These are phyloP conservation scores for Cokeromyces recurvatus DNA, from an alignment of 371 early-diverging fungal species.

Conservation along the genomic window DNA sequence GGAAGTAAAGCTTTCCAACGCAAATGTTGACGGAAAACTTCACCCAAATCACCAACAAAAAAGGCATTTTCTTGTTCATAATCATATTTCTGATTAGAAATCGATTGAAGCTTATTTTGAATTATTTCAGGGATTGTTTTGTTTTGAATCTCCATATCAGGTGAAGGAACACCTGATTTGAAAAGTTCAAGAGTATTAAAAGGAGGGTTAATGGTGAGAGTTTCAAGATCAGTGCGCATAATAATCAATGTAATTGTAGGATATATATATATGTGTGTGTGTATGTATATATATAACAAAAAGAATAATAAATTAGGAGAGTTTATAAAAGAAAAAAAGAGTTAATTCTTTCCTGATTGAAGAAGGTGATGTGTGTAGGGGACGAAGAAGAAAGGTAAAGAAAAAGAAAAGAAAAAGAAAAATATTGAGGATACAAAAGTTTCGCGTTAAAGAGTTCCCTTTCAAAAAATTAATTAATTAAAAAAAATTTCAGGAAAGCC, in stretches of 20 bases:
- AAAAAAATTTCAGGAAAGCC: constrained; percentile 56
- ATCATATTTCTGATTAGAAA: constrained; percentile 46
- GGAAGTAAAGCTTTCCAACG: constrained; percentile 83
- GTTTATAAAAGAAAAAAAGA: neutral
- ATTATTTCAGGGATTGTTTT: constrained; percentile 30
- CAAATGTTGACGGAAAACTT: constrained; percentile 78
- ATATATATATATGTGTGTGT: neutral
- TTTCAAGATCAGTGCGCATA: constrained; percentile 37
- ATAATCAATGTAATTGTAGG: constrained; percentile 2
- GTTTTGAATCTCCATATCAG: constrained; percentile 22
- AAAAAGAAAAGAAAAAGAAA: too few relatives aligned
- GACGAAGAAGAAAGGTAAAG: too few relatives aligned
- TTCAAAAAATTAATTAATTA: too few relatives aligned
- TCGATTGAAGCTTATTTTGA: constrained; percentile 30
- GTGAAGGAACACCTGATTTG: constrained; percentile 11
- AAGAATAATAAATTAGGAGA: neutral
- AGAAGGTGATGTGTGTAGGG: too few relatives aligned
- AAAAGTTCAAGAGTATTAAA: constrained; percentile 4
- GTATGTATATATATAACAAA: constrained; percentile 7
- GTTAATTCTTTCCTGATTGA: constrained; percentile 3
- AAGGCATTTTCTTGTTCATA: constrained; percentile 84
- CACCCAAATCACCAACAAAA: constrained; percentile 89
- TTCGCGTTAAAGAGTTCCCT: too few relatives aligned
- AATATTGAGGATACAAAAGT: too few relatives aligned
- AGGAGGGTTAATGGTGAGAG: constrained; percentile 26